phyloP scores from a whole-genome alignment of 345 rosid species.

The Bretschneidera sinensis region DNA sequence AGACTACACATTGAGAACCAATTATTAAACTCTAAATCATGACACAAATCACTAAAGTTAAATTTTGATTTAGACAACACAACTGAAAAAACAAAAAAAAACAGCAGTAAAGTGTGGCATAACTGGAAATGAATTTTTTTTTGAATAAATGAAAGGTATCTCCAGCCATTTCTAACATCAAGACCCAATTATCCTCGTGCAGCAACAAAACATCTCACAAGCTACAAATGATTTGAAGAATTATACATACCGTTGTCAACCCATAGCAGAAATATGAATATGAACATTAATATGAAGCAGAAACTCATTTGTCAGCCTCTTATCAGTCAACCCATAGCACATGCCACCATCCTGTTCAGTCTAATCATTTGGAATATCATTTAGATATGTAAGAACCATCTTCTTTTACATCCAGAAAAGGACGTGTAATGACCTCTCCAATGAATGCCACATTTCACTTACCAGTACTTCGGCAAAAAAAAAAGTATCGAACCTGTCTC shows the following conservation, averaged over 20 bases:
- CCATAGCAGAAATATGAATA: too few species aligned
- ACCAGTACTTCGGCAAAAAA: not conserved
- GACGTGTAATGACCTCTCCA: not conserved
- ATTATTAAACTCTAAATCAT: too few species aligned
- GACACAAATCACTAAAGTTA: not conserved
- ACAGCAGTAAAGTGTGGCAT: not conserved
- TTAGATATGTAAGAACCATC: not conserved
- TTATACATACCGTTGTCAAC: too few species aligned
- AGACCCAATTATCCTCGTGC: too few species aligned
- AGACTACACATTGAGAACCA: too few species aligned
- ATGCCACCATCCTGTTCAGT: not conserved
- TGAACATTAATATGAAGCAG: too few species aligned
- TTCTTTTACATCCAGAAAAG: not conserved
- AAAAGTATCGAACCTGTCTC: too few species aligned
- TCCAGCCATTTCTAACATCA: not conserved
- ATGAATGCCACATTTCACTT: not conserved
- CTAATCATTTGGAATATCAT: not conserved
- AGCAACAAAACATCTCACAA: not conserved
- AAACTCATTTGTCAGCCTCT: too few species aligned
- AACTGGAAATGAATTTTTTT: not conserved
- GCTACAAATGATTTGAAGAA: not conserved
- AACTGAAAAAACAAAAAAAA: not conserved
- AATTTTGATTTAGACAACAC: not conserved
- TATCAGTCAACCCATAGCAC: not conserved
- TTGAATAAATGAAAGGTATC: not conserved